Evolutionary conservation across 495 filamentous ascomycete species (phyloP).

Genomic region (Penicillium paradoxum): DNA sequence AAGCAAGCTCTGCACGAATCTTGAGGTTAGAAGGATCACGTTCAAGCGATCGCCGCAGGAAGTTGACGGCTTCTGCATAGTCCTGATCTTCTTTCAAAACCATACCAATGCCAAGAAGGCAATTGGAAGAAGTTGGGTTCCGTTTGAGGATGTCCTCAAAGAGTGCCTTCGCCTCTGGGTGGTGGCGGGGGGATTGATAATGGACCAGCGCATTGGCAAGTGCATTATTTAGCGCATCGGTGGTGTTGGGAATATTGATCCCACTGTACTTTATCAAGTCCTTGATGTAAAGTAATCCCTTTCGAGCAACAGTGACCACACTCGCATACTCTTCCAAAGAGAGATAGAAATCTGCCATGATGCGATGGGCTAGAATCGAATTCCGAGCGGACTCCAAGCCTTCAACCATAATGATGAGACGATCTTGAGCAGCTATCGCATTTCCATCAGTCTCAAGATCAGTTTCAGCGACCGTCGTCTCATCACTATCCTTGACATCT

Average conservation of each 20-base stretch:
- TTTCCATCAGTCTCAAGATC: conserved; percentile 14
- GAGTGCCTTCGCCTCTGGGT: conserved; percentile 74
- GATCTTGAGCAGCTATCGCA: conserved; percentile 62
- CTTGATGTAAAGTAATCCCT: conserved; percentile 57
- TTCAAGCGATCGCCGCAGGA: conserved; percentile 66
- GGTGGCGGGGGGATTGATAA: conserved; percentile 83
- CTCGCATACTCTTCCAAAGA: conserved; percentile 82
- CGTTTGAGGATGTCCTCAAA: conserved; percentile 75
- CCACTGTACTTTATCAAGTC: conserved; percentile 61
- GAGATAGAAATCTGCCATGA: conserved; percentile 81
- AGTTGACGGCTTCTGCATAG: conserved; percentile 70
- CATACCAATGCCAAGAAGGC: conserved; percentile 82
- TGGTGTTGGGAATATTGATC: conserved; percentile 57
- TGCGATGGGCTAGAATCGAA: conserved; percentile 76
- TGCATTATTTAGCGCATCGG: conserved; percentile 67
- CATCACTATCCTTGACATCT: conserved; percentile 21
- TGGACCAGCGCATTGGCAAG: conserved; percentile 80
- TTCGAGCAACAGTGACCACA: conserved; percentile 71
- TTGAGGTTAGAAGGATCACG: conserved; percentile 67
- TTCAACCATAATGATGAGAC: conserved; percentile 75
- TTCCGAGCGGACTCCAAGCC: conserved; percentile 64
- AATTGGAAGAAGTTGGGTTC: conserved; percentile 66
- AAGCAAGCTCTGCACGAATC: conserved; percentile 77
- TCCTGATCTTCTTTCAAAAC: conserved; percentile 92
- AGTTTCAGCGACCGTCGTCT: conserved; percentile 4